Evolutionary conservation across 352 stramenopile genomes (phyloP), one percentile per base, ranked within the genome.

Genomic region (Plasmopara muralis): DNA sequence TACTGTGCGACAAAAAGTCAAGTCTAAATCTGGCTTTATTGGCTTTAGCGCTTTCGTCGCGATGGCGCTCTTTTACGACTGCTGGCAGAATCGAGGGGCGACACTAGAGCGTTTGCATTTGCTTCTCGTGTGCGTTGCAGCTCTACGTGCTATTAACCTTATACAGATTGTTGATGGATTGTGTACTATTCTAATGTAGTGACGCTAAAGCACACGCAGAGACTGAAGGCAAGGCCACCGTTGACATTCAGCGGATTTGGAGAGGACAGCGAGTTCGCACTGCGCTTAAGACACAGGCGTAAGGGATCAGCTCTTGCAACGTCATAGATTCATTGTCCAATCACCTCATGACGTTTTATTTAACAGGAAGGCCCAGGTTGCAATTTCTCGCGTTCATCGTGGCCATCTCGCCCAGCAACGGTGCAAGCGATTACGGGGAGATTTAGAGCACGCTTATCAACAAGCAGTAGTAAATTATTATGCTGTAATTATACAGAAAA

Each of bases 1-100:
- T 25, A 25, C 20, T 25, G 1, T 1, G 31, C 6, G 31, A 35
- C 6, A 35, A 35, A 35, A 35, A 12, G 31, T 35, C 31, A 12
- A 35, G 31, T 35, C 31, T 35, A 35, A 35, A 35, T 35, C 31
- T 35, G 10, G 31, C 31, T 35, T 5, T 5, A 12, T 12, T 8
- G 31, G 31, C 31, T 2, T 5, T 35, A 5, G 1, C 6, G 10
- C 0, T 35, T 12, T 8, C 2, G 31, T 12, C 31, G 10, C 20
- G 9, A 82, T 85, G 73, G 73, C 76, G 57, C 68, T 81, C 47
- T 87, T 87, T 53, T 70, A 82, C 18, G 65, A 81, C 28, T 87
- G 74, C 68, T 89, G 78, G 74, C 55, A 65, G 58, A 72, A 43
- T 20, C 67, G 74, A 50, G 49, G 45, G 8, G 47, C 55, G 12